These are phyloP conservation scores for Oryza glaberrima DNA, from an alignment of 176 grass and related monocot species.

Conservation along the genomic window DNA sequence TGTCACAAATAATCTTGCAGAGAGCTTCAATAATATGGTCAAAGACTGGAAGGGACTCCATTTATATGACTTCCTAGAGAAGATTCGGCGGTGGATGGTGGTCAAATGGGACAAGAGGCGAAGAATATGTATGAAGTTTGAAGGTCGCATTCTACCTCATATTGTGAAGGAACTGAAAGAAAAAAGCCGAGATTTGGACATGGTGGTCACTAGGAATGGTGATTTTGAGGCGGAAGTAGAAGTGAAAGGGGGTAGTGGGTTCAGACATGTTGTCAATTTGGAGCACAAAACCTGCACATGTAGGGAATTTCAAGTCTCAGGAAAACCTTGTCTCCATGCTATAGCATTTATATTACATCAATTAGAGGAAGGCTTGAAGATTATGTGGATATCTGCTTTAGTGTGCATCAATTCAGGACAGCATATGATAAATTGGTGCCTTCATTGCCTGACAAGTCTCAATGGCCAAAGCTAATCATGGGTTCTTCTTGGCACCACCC, in stretches of 20 bases:
- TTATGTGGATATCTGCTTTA: not conserved
- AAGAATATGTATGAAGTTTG: no score
- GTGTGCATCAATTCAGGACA: not conserved
- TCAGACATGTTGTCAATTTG: not conserved
- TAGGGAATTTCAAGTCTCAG: not conserved
- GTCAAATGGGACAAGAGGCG: no score
- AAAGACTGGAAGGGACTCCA: no score
- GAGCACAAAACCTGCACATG: not conserved
- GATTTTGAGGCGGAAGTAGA: not conserved
- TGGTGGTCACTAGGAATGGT: not conserved
- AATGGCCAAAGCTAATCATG: not conserved
- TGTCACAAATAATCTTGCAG: not conserved
- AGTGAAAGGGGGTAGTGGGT: not conserved
- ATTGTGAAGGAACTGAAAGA: no score
- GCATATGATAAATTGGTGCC: not conserved
- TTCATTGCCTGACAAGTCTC: not conserved
- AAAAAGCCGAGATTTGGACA: no score
- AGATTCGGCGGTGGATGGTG: no score
- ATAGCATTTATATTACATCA: no score
- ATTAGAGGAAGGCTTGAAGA: not conserved
- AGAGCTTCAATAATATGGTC: not conserved
- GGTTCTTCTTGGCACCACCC: not conserved
- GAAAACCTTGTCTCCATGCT: no score
- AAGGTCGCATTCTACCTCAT: no score
- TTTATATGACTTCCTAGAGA: no score